Conservation (phyloP, 2,329 filamentous ascomycete species). For the Beauveria caledonica region DNA sequence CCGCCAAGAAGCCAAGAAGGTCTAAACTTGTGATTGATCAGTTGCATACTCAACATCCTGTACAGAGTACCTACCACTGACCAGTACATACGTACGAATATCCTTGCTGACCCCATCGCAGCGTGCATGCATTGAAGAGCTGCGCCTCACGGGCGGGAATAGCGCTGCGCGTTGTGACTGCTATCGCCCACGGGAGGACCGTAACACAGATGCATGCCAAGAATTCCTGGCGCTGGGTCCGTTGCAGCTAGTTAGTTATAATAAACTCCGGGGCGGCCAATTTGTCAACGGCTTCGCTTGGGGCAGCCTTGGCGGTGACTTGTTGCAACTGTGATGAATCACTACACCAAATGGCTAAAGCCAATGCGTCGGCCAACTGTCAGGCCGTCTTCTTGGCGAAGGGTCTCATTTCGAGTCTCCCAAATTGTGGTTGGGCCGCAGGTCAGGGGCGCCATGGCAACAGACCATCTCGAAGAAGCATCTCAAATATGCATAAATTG, state of each 20-base stretch:
- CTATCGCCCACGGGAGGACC: background rate
- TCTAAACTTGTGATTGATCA: background rate
- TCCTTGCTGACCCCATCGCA: background rate
- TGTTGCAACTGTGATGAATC: background rate
- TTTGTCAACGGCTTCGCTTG: background rate
- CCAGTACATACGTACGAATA: no score
- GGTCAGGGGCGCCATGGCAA: background rate
- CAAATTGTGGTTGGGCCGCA: background rate
- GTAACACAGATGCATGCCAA: slow-evolving; percentile 4
- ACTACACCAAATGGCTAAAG: background rate
- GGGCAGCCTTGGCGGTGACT: background rate
- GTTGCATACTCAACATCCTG: background rate
- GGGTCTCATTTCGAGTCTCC: background rate
- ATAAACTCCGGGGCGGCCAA: background rate
- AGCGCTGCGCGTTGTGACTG: background rate
- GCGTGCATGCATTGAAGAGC: background rate
- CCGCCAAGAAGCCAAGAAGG: slow-evolving; percentile 4
- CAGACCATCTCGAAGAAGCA: background rate
- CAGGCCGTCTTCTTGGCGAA: background rate
- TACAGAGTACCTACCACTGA: no score
- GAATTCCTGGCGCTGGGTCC: background rate
- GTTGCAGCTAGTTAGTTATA: slow-evolving; percentile 1
- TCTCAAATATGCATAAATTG: background rate
- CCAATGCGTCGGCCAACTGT: background rate
- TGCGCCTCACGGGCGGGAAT: slow-evolving; percentile 1